A percentile compares a stretch with the other conserved stretches of the same genome.
These are phyloP conservation scores for Amanita polypyramis DNA, from an alignment of 768 basidiomycete species.

Conservation along the genomic window DNA sequence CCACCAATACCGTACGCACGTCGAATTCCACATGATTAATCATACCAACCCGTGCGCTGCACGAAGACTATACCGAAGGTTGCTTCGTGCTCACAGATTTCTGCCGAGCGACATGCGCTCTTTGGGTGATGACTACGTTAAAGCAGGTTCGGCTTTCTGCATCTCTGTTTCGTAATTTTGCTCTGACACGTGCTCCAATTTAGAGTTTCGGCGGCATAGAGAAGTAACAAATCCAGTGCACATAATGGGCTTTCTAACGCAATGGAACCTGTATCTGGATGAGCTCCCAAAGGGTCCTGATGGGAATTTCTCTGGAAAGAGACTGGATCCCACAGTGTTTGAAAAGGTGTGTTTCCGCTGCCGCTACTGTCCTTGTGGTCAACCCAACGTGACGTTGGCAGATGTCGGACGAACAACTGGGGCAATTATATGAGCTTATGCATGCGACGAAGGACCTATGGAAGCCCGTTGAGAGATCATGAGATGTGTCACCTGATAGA, in stretches of 20 bases:
- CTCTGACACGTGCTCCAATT: neutral
- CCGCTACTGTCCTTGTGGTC: neutral
- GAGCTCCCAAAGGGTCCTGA: slow-evolving; percentile 40
- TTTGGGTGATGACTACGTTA: slow-evolving; percentile 80
- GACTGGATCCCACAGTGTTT: slow-evolving; percentile 56
- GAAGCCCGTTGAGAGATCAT: slow-evolving; percentile 39
- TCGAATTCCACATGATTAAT: neutral
- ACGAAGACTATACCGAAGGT: slow-evolving; percentile 67
- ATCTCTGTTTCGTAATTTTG: neutral
- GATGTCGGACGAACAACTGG: slow-evolving; percentile 88
- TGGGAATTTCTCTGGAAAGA: slow-evolving; percentile 48
- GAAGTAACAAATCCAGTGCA: slow-evolving; percentile 76
- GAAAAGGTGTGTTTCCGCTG: slow-evolving; percentile 49
- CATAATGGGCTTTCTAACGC: slow-evolving; percentile 89
- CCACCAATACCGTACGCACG: slow-evolving; percentile 73
- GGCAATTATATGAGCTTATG: slow-evolving; percentile 93
- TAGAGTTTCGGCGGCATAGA: slow-evolving; percentile 83
- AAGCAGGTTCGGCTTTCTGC: slow-evolving; percentile 41
- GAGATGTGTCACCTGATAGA: neutral
- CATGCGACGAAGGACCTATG: slow-evolving; percentile 82
- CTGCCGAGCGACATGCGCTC: slow-evolving; percentile 74
- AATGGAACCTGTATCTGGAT: slow-evolving; percentile 94
- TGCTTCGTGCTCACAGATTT: slow-evolving; percentile 69
- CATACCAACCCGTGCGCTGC: slow-evolving; percentile 1
- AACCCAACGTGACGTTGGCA: slow-evolving; percentile 16